Evolutionary conservation across 2,329 filamentous ascomycete genomes (phyloP).

Genomic region (Laburnicola sp.): DNA sequence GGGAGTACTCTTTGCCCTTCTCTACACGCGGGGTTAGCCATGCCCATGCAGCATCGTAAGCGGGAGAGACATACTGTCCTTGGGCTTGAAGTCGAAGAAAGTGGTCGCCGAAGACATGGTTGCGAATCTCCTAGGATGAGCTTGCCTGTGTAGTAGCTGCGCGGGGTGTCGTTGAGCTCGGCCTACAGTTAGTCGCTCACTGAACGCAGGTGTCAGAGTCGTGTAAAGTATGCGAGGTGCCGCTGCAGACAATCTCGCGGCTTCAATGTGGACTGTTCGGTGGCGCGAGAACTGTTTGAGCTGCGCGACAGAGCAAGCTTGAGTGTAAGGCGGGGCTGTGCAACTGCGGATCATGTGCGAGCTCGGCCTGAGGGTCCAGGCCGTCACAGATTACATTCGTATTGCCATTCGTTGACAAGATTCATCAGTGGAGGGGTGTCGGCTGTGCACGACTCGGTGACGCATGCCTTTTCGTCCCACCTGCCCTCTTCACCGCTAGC

Average conservation of each 20-base stretch:
- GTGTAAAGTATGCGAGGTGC: background rate
- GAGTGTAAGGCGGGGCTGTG: slow-evolving; percentile 14
- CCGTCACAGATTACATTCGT: slow-evolving; percentile 14
- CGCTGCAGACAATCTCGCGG: background rate
- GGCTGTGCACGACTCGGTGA: too few relatives aligned
- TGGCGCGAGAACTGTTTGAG: slow-evolving; percentile 11
- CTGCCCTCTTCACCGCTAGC: too few relatives aligned
- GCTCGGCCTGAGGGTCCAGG: background rate
- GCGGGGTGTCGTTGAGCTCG: background rate
- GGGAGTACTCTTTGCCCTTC: slow-evolving; percentile 70
- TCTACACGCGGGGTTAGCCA: slow-evolving; percentile 53
- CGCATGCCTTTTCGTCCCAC: too few relatives aligned
- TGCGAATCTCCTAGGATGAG: slow-evolving; percentile 13
- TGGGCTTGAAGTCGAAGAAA: slow-evolving; percentile 84
- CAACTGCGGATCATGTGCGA: slow-evolving; percentile 14
- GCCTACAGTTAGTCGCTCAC: background rate
- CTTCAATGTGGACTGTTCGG: background rate
- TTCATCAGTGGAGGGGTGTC: too few relatives aligned
- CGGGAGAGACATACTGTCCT: slow-evolving; percentile 67
- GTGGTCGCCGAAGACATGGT: slow-evolving; percentile 69
- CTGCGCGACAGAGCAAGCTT: slow-evolving; percentile 4
- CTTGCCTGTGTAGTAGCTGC: slow-evolving; percentile 1
- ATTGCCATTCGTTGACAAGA: too few relatives aligned
- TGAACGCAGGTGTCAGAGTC: background rate
- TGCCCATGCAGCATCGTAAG: background rate